These are phyloP conservation scores for Podospora pseudocomata DNA, from an alignment of 495 filamentous ascomycete species.

Conservation along the genomic window DNA sequence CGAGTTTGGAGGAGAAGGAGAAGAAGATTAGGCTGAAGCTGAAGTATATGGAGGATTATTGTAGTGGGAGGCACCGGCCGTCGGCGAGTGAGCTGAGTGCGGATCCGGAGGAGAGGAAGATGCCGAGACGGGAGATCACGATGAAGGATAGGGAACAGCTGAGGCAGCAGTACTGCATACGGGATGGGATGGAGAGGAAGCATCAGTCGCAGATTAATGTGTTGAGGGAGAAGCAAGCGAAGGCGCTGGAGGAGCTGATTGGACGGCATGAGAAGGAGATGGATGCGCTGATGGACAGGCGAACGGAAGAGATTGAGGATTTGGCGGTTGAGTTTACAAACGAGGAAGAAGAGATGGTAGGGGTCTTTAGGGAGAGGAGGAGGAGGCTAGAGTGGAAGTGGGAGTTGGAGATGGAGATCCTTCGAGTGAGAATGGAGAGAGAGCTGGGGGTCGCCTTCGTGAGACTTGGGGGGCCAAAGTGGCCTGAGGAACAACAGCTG, in stretches of 20 bases:
- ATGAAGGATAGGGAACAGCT: slow-evolving; percentile 59
- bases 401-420: slow-evolving; percentile 60
- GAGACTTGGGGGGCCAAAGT: slow-evolving; percentile 43
- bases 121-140: slow-evolving; percentile 51
- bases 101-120: slow-evolving; percentile 9
- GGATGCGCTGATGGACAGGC: slow-evolving; percentile 49
- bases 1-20: slow-evolving; percentile 48
- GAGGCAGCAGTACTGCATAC: slow-evolving; percentile 64
- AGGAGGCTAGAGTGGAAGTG: slow-evolving; percentile 53
- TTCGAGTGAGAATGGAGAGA: slow-evolving; percentile 57
- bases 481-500: slow-evolving; percentile 28
- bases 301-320: slow-evolving; percentile 48
- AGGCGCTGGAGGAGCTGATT: slow-evolving; percentile 62
- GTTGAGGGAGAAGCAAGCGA: slow-evolving; percentile 70
- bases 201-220: slow-evolving; percentile 76
- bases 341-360: slow-evolving; percentile 51
- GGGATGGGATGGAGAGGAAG: slow-evolving; percentile 65
- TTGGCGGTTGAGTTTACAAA: slow-evolving; percentile 55
- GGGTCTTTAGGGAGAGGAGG: slow-evolving; percentile 50
- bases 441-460: slow-evolving; percentile 49
- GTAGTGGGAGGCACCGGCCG: slow-evolving; percentile 42
- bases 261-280: slow-evolving; percentile 64
- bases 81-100: slow-evolving; percentile 26
- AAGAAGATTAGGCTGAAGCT: slow-evolving; percentile 64
- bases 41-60: slow-evolving; percentile 77